Evolutionary conservation across 495 filamentous ascomycete genomes (phyloP).

Genomic region (Talaromyces proteolyticus): DNA sequence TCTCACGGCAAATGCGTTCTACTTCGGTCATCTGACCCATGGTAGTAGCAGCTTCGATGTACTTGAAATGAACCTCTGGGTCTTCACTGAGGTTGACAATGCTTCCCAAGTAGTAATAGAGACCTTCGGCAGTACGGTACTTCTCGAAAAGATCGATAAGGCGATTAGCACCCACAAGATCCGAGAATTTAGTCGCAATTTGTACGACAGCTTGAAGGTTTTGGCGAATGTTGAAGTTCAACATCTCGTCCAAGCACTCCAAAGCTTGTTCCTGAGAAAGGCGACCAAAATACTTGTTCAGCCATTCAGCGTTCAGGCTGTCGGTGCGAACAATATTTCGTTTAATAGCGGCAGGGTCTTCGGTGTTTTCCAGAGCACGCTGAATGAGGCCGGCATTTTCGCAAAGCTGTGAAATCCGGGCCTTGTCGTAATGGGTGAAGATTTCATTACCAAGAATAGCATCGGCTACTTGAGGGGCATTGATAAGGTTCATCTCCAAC

Average conservation of each 20-base stretch:
- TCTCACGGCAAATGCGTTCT: conserved; percentile 94
- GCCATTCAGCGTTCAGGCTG: conserved; percentile 81
- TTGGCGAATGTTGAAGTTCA: conserved; percentile 91
- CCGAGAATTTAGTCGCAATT: conserved; percentile 95
- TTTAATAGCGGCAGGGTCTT: conserved; percentile 86
- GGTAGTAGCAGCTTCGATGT: conserved; percentile 92
- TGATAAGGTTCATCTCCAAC: conserved; percentile 95
- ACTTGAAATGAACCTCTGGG: conserved; percentile 96
- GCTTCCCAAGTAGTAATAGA: conserved; percentile 96
- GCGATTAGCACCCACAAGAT: conserved; percentile 82
- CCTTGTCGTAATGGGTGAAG: conserved; percentile 92
- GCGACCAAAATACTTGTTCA: conserved; percentile 86
- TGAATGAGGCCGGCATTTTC: conserved; percentile 84
- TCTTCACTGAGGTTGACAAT: conserved; percentile 98
- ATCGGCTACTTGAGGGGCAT: conserved; percentile 95
- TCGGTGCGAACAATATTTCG: conserved; percentile 76
- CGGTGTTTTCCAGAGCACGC: conserved; percentile 89
- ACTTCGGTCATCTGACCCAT: conserved; percentile 92
- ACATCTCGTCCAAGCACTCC: conserved; percentile 93
- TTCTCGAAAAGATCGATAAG: conserved; percentile 95
- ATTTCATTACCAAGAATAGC: conserved; percentile 96
- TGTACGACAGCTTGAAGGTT: conserved; percentile 92
- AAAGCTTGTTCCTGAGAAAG: conserved; percentile 92
- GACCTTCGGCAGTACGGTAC: conserved; percentile 91
- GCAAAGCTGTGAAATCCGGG: conserved; percentile 80